Percentiles rank a stretch among this genome's conserved stretches.
Evolutionary conservation across 2,329 filamentous ascomycete genomes (phyloP).

Genomic region (Zasmidium citrigriseum): DNA sequence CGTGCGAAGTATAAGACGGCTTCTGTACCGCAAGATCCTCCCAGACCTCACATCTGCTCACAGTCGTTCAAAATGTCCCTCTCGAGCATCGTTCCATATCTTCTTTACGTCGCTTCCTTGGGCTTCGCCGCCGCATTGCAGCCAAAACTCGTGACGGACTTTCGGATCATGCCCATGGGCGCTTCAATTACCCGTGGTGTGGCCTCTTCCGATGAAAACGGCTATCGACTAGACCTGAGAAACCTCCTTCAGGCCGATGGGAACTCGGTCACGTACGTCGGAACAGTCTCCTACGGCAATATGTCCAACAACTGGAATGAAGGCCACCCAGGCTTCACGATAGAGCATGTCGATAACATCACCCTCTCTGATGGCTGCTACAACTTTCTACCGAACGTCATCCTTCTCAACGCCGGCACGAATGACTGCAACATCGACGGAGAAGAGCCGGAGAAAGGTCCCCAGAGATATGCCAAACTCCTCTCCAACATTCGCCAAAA

Average conservation of each 20-base stretch:
- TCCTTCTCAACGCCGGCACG: constrained; percentile 1
- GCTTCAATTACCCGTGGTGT: constrained; percentile 44
- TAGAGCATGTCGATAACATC: constrained; percentile 5
- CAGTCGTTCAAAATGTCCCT: too few relatives aligned
- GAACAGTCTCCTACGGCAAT: constrained; percentile 7
- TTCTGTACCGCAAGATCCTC: too few relatives aligned
- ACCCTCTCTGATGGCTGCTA: background rate
- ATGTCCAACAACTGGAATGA: constrained; percentile 14
- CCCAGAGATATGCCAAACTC: background rate
- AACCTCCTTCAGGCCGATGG: constrained; percentile 9
- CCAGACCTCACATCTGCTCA: too few relatives aligned
- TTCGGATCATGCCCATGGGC: constrained; percentile 39
- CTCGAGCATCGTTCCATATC: too few relatives aligned
- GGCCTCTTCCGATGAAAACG: constrained; percentile 13
- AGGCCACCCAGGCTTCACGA: constrained; percentile 5
- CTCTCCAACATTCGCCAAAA: background rate
- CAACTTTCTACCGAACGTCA: background rate
- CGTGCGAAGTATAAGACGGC: too few relatives aligned
- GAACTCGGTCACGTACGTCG: constrained; percentile 9
- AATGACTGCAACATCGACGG: constrained; percentile 2
- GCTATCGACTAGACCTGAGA: constrained; percentile 11
- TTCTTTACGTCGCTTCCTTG: too few relatives aligned
- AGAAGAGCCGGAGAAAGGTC: background rate
- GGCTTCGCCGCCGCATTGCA: too few relatives aligned
- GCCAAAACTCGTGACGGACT: background rate